Conservation (phyloP, 768 basidiomycete genomes). For the Podaxis rugospora region DNA sequence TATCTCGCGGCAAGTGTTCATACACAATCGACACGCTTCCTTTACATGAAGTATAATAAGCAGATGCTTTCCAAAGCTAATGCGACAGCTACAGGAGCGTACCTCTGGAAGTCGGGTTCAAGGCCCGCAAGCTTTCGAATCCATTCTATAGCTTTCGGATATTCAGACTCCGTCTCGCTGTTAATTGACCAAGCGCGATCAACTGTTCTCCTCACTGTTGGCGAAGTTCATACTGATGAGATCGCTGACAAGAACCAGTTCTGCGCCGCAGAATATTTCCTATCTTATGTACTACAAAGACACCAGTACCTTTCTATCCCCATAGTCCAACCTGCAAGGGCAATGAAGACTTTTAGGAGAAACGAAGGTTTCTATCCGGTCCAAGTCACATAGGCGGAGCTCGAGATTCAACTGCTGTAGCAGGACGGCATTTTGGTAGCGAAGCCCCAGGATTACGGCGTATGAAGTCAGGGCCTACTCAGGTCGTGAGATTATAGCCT, state of each 20-base stretch:
- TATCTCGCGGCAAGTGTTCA: neutral
- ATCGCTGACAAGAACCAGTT: neutral
- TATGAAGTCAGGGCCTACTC: conserved; percentile 4
- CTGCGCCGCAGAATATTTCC: neutral
- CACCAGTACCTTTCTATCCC: neutral
- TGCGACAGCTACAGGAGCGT: conserved; percentile 4
- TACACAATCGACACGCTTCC: neutral
- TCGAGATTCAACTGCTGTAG: conserved; percentile 1
- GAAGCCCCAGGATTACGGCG: conserved; percentile 1
- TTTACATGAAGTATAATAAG: neutral
- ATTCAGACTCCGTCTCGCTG: neutral
- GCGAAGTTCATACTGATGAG: neutral
- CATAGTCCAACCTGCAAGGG: neutral
- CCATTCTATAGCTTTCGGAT: neutral
- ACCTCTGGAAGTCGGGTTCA: conserved; percentile 6
- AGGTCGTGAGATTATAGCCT: conserved; percentile 10
- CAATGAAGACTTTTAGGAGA: neutral
- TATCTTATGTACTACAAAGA: neutral
- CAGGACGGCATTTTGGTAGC: conserved; percentile 6
- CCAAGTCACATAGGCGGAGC: conserved; percentile 1
- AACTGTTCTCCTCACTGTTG: neutral
- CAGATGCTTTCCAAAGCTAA: conserved; percentile 5
- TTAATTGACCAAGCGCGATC: neutral
- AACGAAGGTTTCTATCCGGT: neutral
- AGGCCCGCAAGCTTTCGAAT: conserved; percentile 4